These are phyloP conservation scores for Penicillium taxi DNA, from an alignment of 495 filamentous ascomycete species.

Conservation along the genomic window DNA sequence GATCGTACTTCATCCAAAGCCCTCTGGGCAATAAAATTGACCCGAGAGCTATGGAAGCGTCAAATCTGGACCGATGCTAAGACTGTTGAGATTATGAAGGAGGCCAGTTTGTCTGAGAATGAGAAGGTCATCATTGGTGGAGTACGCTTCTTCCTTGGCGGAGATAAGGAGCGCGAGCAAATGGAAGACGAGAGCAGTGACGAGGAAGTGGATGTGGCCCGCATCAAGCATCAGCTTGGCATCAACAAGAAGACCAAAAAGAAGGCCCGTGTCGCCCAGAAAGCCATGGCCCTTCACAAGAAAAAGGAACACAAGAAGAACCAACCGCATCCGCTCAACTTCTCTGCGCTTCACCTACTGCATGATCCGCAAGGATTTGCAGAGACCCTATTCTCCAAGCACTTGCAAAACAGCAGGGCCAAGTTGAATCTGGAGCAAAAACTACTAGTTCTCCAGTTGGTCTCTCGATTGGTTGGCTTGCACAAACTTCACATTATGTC, in stretches of 20 bases:
- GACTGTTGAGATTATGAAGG: conserved; percentile 90
- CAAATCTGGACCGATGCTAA: conserved; percentile 84
- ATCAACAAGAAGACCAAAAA: conserved; percentile 97
- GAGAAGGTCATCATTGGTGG: conserved; percentile 83
- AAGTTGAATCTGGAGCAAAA: conserved; percentile 89
- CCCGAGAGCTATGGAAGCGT: conserved; percentile 79
- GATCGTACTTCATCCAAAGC: conserved; percentile 78
- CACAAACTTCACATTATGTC: conserved; percentile 83
- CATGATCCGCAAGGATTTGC: conserved; percentile 95
- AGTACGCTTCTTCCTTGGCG: conserved; percentile 90
- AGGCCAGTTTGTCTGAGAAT: conserved; percentile 72
- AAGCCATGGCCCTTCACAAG: conserved; percentile 62
- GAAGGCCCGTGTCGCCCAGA: conserved; percentile 66
- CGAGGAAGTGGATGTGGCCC: conserved; percentile 65
- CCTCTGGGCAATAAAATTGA: conserved; percentile 89
- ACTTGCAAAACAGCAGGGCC: conserved; percentile 77
- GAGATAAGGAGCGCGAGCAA: conserved; percentile 90
- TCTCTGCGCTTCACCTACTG: conserved; percentile 93
- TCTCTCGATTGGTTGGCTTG: conserved; percentile 82
- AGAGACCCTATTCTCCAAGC: conserved; percentile 81
- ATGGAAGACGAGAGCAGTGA: conserved; percentile 82
- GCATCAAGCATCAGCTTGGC: conserved; percentile 70
- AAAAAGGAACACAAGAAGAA: conserved; percentile 83
- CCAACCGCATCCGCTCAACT: conserved; percentile 80
- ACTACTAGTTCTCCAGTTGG: conserved; percentile 76